Evolutionary conservation across 352 stramenopile species (phyloP).

Genomic region (Globisporangium orthogonon): DNA sequence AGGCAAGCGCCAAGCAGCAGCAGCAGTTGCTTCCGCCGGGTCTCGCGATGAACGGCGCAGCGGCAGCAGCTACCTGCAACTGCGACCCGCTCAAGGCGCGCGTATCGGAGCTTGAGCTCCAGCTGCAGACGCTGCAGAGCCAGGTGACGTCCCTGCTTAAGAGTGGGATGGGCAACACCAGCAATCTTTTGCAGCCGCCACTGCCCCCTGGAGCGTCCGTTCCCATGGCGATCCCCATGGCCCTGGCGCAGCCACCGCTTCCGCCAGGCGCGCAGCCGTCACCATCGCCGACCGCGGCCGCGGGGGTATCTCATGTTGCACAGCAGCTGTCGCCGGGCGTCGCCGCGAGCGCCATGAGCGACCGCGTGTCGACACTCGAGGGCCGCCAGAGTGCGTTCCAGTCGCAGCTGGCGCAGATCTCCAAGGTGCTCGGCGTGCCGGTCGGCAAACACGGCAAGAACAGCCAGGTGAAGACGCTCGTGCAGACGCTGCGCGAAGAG

Average conservation of each 20-base stretch:
- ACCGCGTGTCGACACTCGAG: slow-evolving; percentile 72
- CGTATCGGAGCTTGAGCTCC: slow-evolving; percentile 42
- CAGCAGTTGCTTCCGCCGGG: slow-evolving; percentile 7
- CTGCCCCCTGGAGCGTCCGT: background rate
- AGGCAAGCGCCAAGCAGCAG: slow-evolving; percentile 6
- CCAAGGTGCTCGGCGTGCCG: slow-evolving; percentile 58
- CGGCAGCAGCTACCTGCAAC: slow-evolving; percentile 10
- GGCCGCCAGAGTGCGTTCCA: slow-evolving; percentile 74
- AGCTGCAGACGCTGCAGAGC: slow-evolving; percentile 41
- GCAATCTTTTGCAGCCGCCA: background rate
- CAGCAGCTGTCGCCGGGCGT: slow-evolving; percentile 7
- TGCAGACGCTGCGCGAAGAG: slow-evolving; percentile 68
- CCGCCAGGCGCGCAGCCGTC: slow-evolving; percentile 6
- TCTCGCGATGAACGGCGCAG: background rate
- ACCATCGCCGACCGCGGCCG: slow-evolving; percentile 7
- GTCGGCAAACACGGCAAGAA: slow-evolving; percentile 65
- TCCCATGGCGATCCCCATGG: background rate
- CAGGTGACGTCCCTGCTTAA: slow-evolving; percentile 24
- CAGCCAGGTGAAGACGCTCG: slow-evolving; percentile 58
- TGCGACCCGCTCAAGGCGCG: slow-evolving; percentile 38
- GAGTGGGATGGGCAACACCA: slow-evolving; percentile 11
- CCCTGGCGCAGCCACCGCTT: slow-evolving; percentile 11
- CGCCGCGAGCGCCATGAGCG: slow-evolving; percentile 37
- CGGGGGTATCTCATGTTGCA: slow-evolving; percentile 2
- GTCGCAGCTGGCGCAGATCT: slow-evolving; percentile 74